Evolutionary conservation across 257 asterid species (phyloP).

Genomic region (Solanum medicagineum): DNA sequence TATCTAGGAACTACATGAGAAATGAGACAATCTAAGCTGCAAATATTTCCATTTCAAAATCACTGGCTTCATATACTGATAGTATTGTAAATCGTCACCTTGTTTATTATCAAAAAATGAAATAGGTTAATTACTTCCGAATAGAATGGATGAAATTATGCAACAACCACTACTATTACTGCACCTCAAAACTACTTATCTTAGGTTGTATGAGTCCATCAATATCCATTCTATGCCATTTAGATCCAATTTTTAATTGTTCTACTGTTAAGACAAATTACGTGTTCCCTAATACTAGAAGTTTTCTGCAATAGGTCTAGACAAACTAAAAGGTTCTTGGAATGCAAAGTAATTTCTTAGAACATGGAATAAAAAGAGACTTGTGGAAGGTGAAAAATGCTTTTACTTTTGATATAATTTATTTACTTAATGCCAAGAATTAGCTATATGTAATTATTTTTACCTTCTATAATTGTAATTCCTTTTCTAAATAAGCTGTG

Average conservation of each 20-base stretch:
- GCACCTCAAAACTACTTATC: not conserved
- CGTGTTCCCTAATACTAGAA: not conserved
- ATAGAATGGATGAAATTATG: not conserved
- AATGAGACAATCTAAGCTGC: not conserved
- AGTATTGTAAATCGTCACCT: not conserved
- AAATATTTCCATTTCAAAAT: not conserved
- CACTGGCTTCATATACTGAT: not conserved
- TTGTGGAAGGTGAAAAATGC: not conserved
- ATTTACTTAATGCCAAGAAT: not conserved
- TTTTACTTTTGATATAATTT: not conserved
- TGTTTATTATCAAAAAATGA: not conserved
- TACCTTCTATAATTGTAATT: not conserved
- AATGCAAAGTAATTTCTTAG: not conserved
- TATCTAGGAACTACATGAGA: not conserved
- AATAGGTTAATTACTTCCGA: not conserved
- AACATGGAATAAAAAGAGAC: not conserved
- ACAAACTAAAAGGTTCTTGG: not conserved
- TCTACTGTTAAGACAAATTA: not conserved
- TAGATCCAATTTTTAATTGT: not conserved
- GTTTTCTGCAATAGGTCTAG: not conserved
- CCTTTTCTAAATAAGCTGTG: not conserved
- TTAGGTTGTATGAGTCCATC: not conserved
- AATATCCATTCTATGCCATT: not conserved
- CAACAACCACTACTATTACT: not conserved
- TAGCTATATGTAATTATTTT: not conserved